Base-by-base conservation (phyloP, 805 yeast genomes). In the Nakazawaea ernobii region DNA sequence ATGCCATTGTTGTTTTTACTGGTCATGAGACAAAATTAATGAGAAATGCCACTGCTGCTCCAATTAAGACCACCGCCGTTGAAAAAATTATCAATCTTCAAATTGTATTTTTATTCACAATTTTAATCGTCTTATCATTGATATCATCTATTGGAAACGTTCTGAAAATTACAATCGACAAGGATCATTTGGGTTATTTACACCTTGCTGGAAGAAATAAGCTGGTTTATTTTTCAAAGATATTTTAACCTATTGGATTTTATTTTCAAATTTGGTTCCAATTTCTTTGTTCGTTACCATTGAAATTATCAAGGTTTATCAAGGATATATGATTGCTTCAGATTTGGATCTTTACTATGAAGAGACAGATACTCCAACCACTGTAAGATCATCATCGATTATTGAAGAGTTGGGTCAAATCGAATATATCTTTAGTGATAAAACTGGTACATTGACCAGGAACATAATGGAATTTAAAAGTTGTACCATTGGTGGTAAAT, bases 1-100 rank as follows among this genome's bases (percentile, higher is more conserved):
- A 87, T 57, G 99, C 99, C 20, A 74, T 89, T 44, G 97, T 88
- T 1, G 80, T 94, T 1, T 94, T 92, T 63, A 94, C 99, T 0
- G 99, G 99, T 17, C 99, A 95, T 63, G 99, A 94, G 67, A 94
- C 99, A 0, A 94, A 94, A 60, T 73, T 94, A 54, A 92, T 94
- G 98, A 80, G 99, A 62, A 94, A 94, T 68, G 99, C 99, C 15
- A 91, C 98, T 2, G 97, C 99, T 1, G 84, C 99, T 2, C 99
- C 99, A 9, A 95, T 94, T 59, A 94, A 94, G 63, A 78, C 95
- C 58, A 94, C 99, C 0, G 96, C 96, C 26, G 97, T 95, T 11
- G 99, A 94, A 70, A 80, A 95, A 63, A 86, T 91, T 67, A 92
- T 94, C 57, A 95, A 94, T 62, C 66, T 87, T 56, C 99, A 94